phyloP scores from a whole-genome alignment of 768 basidiomycete genomes.

The Floccularia luteovirens region DNA sequence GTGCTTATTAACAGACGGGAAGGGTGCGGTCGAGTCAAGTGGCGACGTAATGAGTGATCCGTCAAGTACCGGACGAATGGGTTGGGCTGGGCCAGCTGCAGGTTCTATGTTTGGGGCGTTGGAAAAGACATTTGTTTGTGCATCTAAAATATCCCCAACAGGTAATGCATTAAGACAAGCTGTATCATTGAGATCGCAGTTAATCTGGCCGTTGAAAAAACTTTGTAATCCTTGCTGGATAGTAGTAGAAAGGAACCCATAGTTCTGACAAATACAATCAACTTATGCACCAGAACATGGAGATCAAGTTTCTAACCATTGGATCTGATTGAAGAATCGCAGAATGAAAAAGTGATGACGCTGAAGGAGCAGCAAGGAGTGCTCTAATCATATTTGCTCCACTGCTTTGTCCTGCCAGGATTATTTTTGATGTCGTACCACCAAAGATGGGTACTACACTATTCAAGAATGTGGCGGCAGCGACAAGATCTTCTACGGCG shows the following conservation, averaged over 20 bases:
- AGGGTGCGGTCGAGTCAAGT: conserved; percentile 51
- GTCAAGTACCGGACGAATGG: conserved; percentile 66
- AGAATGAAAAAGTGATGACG: conserved; percentile 61
- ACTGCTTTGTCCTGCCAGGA: conserved; percentile 76
- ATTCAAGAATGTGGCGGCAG: conserved; percentile 56
- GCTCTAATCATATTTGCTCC: conserved; percentile 76
- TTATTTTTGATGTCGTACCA: conserved; percentile 57
- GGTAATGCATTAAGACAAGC: conserved; percentile 46
- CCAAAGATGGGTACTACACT: conserved; percentile 57
- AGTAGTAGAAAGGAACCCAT: conserved; percentile 52
- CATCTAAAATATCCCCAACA: conserved; percentile 41
- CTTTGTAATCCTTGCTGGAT: conserved; percentile 49
- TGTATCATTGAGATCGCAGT: conserved; percentile 37
- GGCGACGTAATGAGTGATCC: conserved; percentile 60
- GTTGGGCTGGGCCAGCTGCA: conserved; percentile 43
- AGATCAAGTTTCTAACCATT: conserved; percentile 42
- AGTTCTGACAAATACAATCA: conserved; percentile 37
- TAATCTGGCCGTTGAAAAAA: conserved; percentile 38
- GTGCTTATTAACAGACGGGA: conserved; percentile 56
- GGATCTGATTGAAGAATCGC: conserved; percentile 86
- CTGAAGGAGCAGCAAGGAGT: conserved; percentile 66
- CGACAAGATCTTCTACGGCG: conserved; percentile 61
- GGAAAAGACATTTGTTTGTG: conserved; percentile 37
- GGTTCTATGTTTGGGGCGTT: conserved; percentile 38
- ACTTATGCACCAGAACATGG: background rate